Evolutionary conservation across 1,284 basidiomycete species (phyloP), one percentile per base, ranked within the genome.

Genomic region (Thecaphora thlaspeos): DNA sequence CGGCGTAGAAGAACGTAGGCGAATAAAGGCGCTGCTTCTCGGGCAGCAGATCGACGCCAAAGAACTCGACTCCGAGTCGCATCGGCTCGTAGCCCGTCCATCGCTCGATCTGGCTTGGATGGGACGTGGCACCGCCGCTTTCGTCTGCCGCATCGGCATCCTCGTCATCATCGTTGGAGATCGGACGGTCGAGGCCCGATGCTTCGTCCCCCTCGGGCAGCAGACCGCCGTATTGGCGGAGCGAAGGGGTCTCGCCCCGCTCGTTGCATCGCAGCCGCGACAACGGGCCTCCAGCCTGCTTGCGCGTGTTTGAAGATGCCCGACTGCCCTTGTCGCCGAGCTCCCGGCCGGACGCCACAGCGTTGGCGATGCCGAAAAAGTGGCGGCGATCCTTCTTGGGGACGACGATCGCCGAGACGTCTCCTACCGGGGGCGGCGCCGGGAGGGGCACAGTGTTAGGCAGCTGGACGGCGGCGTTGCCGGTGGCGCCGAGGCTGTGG

Each of bases 31-130:
- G 82, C 51, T 86, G 86, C 79, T 91, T 93, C 55, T 94, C 91
- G 12, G 51, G 55, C 41, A 95, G 82, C 43, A 83, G 81, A 65
- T 89, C 88, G 23, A 91, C 83, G 65, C 89, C 88, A 86, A 89
- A 94, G 76, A 94, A 94, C 78, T 95, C 91, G 43, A 91, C 89
- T 5, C 85, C 85, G 73, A 94, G 80, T 36, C 81, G 75, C 67
- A 68, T 62, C 14, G 59, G 68, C 48, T 76, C 71, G 52, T 57
- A 72, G 19, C 60, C 69, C 14, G 60, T 69, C 69, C 69, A 71
- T 8, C 59, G 55, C 41, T 62, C 62, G 2, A 51, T 51, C 5
- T 59, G 55, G n/a, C n/a, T n/a, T n/a, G n/a, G n/a, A n/a, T n/a
- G n/a, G n/a, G n/a, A n/a, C n/a, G n/a, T n/a, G n/a, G n/a, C n/a